Evolutionary conservation across 192 early-diverging fungal genomes (phyloP).

Genomic region (Lunasporangiospora selenospora): DNA sequence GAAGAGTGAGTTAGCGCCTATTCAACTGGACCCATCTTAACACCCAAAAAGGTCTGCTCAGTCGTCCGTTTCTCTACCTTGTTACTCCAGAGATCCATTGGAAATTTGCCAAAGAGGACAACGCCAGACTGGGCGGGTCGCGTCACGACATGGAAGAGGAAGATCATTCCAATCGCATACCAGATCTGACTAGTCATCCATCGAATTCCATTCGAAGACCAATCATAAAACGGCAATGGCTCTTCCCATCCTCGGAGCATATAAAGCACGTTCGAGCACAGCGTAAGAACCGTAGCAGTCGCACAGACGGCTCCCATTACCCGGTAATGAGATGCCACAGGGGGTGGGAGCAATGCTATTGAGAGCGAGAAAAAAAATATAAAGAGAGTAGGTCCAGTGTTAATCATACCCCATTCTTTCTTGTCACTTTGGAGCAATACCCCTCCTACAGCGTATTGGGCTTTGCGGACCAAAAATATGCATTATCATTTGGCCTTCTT

Average conservation of each 20-base stretch:
- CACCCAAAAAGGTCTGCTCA: too few relatives aligned
- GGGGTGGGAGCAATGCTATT: constrained; percentile 38
- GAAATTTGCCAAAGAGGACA: constrained; percentile 40
- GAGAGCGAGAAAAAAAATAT: background rate
- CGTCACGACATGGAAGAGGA: constrained; percentile 44
- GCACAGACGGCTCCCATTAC: constrained; percentile 34
- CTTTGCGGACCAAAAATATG: too few relatives aligned
- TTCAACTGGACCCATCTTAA: too few relatives aligned
- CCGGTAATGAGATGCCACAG: constrained; percentile 21
- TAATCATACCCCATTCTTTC: too few relatives aligned
- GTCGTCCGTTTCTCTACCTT: constrained; percentile 38
- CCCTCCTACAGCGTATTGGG: too few relatives aligned
- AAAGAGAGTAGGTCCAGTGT: constrained; percentile 12
- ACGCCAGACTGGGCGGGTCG: constrained; percentile 45
- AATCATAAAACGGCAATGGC: constrained; percentile 39
- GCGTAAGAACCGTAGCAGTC: constrained; percentile 24
- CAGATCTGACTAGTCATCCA: constrained; percentile 49
- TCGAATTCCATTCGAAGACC: constrained; percentile 33
- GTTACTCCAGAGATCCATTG: constrained; percentile 32
- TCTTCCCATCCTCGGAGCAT: constrained; percentile 48
- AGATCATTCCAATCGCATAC: constrained; percentile 49
- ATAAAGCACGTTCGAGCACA: constrained; percentile 39
- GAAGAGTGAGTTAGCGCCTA: too few relatives aligned
- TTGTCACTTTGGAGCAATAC: too few relatives aligned
- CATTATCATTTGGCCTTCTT: too few relatives aligned